Evolutionary conservation across 2,329 filamentous ascomycete genomes (phyloP).

Genomic region (Bipolaris sorokiniana): DNA sequence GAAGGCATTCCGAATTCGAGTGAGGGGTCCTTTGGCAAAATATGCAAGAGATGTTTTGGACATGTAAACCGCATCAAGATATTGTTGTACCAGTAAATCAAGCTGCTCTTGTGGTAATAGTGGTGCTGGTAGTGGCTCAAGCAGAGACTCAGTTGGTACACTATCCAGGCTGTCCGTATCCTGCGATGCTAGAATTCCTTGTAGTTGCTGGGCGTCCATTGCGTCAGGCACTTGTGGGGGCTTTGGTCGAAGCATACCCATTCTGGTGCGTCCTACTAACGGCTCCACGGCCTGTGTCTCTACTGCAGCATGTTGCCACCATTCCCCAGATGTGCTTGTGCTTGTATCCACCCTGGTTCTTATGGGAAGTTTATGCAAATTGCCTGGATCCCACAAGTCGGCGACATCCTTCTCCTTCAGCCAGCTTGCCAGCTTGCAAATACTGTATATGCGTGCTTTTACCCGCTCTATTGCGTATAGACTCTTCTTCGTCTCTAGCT

Average conservation of each 20-base stretch:
- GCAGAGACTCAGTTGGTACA: constrained; percentile 8
- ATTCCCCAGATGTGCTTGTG: constrained; percentile 16
- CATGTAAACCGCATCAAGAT: constrained; percentile 56
- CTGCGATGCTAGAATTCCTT: constrained; percentile 2
- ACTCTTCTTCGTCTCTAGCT: constrained; percentile 62
- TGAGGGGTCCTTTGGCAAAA: constrained; percentile 81
- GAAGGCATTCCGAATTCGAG: constrained; percentile 74
- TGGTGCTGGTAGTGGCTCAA: constrained; percentile 10
- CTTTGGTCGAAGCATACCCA: constrained; percentile 42
- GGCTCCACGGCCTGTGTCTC: constrained; percentile 21
- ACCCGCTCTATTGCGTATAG: constrained; percentile 82
- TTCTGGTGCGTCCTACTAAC: constrained; percentile 31
- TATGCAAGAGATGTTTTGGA: constrained; percentile 77
- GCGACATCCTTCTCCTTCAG: constrained; percentile 63
- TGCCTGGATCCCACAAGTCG: constrained; percentile 34
- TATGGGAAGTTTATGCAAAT: constrained; percentile 60
- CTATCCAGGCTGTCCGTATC: constrained; percentile 1
- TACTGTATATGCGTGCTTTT: constrained; percentile 64
- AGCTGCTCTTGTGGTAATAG: constrained; percentile 52
- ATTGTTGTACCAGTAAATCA: constrained; percentile 56
- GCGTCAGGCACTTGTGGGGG: constrained; percentile 9
- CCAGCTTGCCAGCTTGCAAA: constrained; percentile 73
- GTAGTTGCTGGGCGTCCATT: constrained; percentile 6
- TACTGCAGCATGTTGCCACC: constrained; percentile 44
- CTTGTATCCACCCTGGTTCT: constrained; percentile 55